Percentiles rank a stretch among this genome's conserved stretches.
phyloP scores from a whole-genome alignment of 164 flowering plant genomes.

The Vitis riparia region DNA sequence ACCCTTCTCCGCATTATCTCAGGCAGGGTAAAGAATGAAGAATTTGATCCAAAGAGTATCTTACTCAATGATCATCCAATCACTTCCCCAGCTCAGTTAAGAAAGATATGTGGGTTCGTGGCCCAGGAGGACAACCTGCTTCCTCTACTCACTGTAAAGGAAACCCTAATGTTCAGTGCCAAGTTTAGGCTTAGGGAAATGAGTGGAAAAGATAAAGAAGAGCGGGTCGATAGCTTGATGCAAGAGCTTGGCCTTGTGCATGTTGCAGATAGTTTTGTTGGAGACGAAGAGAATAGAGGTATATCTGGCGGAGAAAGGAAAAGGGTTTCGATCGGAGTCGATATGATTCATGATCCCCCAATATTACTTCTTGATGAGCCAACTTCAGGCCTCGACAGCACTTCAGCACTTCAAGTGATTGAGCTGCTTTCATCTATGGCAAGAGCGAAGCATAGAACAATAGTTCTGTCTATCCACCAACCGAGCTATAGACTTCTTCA shows the following conservation, averaged over 20 bases:
- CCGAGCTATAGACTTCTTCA: slow-evolving; percentile 81
- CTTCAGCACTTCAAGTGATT: slow-evolving; percentile 78
- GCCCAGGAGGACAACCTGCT: slow-evolving; percentile 83
- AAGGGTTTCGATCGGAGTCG: slow-evolving; percentile 85
- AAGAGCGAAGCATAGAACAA: slow-evolving; percentile 49
- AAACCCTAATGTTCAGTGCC: slow-evolving; percentile 81
- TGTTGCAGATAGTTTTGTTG: slow-evolving; percentile 69
- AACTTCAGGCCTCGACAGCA: slow-evolving; percentile 91
- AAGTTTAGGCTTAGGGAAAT: slow-evolving; percentile 58
- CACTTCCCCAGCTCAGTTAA: slow-evolving; percentile 46
- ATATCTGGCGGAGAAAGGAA: slow-evolving; percentile 91
- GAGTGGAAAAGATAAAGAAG: slow-evolving; percentile 46
- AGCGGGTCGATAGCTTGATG: slow-evolving; percentile 63
- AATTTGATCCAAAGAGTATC: slow-evolving; percentile 53
- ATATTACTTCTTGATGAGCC: slow-evolving; percentile 88
- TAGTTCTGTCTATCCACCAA: slow-evolving; percentile 82
- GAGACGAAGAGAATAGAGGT: slow-evolving; percentile 83
- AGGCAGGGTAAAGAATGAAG: slow-evolving; percentile 48
- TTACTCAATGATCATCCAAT: slow-evolving; percentile 43
- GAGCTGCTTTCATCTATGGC: slow-evolving; percentile 77
- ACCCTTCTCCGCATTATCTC: slow-evolving; percentile 69
- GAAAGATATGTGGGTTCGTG: slow-evolving; percentile 78
- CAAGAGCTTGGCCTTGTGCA: slow-evolving; percentile 73
- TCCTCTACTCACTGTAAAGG: slow-evolving; percentile 87
- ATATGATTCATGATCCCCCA: slow-evolving; percentile 81